phyloP scores from a whole-genome alignment of 306 rosid species.

The Bauhinia variegata region DNA sequence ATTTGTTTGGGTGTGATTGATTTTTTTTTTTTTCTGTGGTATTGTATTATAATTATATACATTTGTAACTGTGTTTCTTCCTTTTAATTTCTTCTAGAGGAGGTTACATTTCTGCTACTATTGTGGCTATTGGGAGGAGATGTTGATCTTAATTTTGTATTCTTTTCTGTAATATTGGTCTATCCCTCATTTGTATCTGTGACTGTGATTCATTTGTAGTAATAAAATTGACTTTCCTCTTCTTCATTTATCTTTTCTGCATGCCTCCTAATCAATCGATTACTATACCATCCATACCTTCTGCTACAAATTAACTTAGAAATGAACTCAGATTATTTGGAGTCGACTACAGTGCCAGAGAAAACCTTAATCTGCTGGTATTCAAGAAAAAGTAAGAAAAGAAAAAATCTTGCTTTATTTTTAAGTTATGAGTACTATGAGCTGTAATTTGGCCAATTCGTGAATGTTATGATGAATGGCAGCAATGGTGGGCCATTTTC shows the following conservation, averaged over 20 bases:
- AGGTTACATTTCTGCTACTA: too few relatives aligned
- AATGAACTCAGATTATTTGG: too few relatives aligned
- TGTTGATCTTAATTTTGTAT: slow-evolving; percentile 14
- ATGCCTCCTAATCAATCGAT: too few relatives aligned
- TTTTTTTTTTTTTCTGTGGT: slow-evolving; percentile 1
- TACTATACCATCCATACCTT: too few relatives aligned
- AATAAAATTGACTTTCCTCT: slow-evolving; percentile 36
- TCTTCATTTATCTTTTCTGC: neutral
- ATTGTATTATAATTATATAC: too few relatives aligned
- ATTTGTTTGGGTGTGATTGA: neutral
- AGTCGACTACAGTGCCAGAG: too few relatives aligned
- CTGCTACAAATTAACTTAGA: too few relatives aligned
- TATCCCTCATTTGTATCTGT: slow-evolving; percentile 31
- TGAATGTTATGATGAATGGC: too few relatives aligned
- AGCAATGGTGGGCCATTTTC: neutral
- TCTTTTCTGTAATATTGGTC: neutral
- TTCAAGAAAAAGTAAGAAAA: neutral
- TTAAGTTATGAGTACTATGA: neutral
- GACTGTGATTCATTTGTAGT: slow-evolving; percentile 25
- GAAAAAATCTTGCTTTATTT: too few relatives aligned
- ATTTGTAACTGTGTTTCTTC: too few relatives aligned
- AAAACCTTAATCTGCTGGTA: too few relatives aligned
- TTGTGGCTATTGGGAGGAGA: neutral
- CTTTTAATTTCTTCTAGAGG: too few relatives aligned
- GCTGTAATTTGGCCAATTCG: slow-evolving; percentile 17